Evolutionary conservation across 2,329 filamentous ascomycete genomes (phyloP).

Genomic region (Cladosporium halotolerans): DNA sequence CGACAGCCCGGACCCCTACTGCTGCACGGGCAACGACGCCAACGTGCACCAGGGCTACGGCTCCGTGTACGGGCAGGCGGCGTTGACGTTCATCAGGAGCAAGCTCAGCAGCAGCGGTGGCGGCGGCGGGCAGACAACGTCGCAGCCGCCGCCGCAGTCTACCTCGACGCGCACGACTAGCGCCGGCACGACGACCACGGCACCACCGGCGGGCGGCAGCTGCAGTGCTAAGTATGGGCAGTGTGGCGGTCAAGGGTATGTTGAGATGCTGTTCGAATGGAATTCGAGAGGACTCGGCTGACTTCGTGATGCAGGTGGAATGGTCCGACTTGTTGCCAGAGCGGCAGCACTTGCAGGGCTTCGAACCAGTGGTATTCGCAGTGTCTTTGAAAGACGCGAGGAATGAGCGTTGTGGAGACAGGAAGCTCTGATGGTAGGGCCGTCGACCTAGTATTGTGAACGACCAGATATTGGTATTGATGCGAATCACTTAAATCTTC

Average conservation of each 20-base stretch:
- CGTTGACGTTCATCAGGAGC: conserved; percentile 53
- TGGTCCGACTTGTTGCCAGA: conserved; percentile 6
- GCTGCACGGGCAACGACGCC: conserved; percentile 57
- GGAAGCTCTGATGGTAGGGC: too few relatives aligned
- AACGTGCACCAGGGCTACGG: conserved; percentile 59
- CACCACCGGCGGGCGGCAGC: neutral
- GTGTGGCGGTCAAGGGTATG: conserved; percentile 6
- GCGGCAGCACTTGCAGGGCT: conserved; percentile 7
- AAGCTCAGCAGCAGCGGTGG: conserved; percentile 33
- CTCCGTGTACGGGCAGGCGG: conserved; percentile 53
- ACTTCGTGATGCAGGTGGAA: neutral
- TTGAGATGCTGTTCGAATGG: neutral
- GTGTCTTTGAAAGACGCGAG: neutral
- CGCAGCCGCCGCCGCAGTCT: neutral
- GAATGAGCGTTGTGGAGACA: too few relatives aligned
- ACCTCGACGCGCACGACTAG: neutral
- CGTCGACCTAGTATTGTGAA: too few relatives aligned
- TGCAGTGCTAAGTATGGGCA: conserved; percentile 13
- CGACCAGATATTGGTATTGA: too few relatives aligned
- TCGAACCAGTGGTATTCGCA: conserved; percentile 12
- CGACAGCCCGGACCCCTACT: conserved; percentile 58
- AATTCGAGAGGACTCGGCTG: neutral
- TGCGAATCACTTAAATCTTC: too few relatives aligned
- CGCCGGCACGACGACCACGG: neutral
- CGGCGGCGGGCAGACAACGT: neutral